Conservation (phyloP, 768 basidiomycete genomes). For the Mycena galericulata region DNA sequence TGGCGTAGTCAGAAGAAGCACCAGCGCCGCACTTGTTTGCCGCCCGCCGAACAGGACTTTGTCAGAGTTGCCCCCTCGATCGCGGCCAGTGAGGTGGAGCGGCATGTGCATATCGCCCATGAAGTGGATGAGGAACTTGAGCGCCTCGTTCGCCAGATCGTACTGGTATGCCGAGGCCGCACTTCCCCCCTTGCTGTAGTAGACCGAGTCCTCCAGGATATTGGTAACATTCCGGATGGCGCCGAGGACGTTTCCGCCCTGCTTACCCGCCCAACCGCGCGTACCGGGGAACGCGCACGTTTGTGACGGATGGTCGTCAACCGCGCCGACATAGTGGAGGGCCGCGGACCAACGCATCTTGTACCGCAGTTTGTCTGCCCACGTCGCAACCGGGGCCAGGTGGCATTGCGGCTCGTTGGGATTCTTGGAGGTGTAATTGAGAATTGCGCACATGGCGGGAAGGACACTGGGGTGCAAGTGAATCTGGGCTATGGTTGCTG, state of each 20-base stretch:
- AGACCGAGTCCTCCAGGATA: slow-evolving; percentile 57
- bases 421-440: slow-evolving; percentile 59
- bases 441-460: slow-evolving; percentile 75
- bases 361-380: slow-evolving; percentile 83
- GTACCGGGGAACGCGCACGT: slow-evolving; percentile 83
- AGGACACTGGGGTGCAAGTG: slow-evolving; percentile 63
- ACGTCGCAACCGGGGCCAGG: slow-evolving; percentile 85
- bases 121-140: slow-evolving; percentile 95
- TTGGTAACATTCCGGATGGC: slow-evolving; percentile 82
- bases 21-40: slow-evolving; percentile 68
- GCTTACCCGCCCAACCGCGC: slow-evolving; percentile 74
- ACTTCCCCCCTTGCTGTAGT: slow-evolving; percentile 36
- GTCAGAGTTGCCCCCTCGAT: slow-evolving; percentile 88
- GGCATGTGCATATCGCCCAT: slow-evolving; percentile 95
- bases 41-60: slow-evolving; percentile 81
- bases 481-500: slow-evolving; percentile 92
- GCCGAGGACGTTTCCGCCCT: slow-evolving; percentile 75
- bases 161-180: slow-evolving; percentile 38
- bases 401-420: slow-evolving; percentile 68
- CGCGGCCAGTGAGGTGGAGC: slow-evolving; percentile 88
- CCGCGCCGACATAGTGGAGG: slow-evolving; percentile 81
- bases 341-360: slow-evolving; percentile 79
- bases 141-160: slow-evolving; percentile 74
- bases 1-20: neutral
- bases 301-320: slow-evolving; percentile 82